These are phyloP conservation scores for Pyricularia pennisetigena DNA, from an alignment of 2,329 filamentous ascomycete genomes.

Conservation along the genomic window DNA sequence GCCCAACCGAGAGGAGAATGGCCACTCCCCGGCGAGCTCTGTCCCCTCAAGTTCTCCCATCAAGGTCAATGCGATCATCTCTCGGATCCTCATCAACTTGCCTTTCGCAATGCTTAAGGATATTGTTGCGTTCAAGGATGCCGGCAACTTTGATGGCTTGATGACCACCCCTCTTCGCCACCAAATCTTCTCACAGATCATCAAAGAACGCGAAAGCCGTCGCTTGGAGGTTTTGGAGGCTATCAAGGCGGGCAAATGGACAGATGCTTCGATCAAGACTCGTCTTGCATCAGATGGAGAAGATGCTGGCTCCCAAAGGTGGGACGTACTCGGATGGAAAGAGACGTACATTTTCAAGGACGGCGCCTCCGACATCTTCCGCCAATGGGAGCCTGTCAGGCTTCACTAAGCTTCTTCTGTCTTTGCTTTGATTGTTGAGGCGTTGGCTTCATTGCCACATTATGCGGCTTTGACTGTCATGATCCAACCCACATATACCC, in stretches of 20 bases:
- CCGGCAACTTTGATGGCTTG: slow-evolving; percentile 42
- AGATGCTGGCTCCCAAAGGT: slow-evolving; percentile 5
- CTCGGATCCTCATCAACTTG: slow-evolving; percentile 58
- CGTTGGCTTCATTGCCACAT: not conserved
- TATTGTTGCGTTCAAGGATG: slow-evolving; percentile 50
- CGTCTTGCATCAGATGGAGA: slow-evolving; percentile 6
- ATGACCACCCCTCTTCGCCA: slow-evolving; percentile 35
- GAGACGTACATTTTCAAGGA: slow-evolving; percentile 6
- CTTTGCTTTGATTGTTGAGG: not conserved
- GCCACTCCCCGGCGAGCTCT: not conserved
- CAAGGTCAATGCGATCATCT: slow-evolving; percentile 40
- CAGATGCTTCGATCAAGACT: slow-evolving; percentile 7
- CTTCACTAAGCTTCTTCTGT: not conserved
- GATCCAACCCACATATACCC: not conserved
- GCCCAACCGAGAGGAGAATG: not conserved
- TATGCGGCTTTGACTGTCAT: not conserved
- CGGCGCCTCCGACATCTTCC: not conserved
- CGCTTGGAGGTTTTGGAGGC: slow-evolving; percentile 34
- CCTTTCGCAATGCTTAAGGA: slow-evolving; percentile 58
- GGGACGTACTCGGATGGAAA: slow-evolving; percentile 13
- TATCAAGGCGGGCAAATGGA: slow-evolving; percentile 3
- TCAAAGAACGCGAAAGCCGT: slow-evolving; percentile 48
- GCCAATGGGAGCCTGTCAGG: not conserved
- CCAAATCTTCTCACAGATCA: slow-evolving; percentile 36
- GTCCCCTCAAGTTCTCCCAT: not conserved